phyloP scores from a whole-genome alignment of 768 basidiomycete species.

The Lyophyllum decastes region DNA sequence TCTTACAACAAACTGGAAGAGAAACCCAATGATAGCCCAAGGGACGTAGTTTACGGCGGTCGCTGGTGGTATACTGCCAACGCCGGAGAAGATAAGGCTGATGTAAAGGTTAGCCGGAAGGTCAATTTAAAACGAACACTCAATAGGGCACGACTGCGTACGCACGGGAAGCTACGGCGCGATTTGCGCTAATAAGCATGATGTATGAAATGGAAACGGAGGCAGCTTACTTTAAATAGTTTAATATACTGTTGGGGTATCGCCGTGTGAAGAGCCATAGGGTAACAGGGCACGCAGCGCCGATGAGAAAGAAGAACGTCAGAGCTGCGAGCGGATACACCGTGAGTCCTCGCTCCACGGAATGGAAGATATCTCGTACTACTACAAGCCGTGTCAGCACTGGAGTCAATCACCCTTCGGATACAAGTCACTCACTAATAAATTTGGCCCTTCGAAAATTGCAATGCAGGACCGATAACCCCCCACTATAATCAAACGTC shows the following conservation, averaged over 20 bases:
- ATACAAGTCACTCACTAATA: constrained; percentile 52
- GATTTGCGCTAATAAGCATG: not conserved
- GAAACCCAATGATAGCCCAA: constrained; percentile 73
- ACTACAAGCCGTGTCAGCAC: not conserved
- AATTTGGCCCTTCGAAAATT: constrained; percentile 55
- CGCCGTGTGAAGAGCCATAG: constrained; percentile 62
- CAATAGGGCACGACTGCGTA: not conserved
- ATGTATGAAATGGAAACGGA: constrained; percentile 4
- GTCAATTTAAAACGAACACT: not conserved
- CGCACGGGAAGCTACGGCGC: constrained; percentile 48
- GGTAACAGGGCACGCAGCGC: constrained; percentile 63
- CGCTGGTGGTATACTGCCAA: constrained; percentile 74
- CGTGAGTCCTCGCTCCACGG: not conserved
- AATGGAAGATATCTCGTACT: not conserved
- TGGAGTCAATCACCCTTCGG: not conserved
- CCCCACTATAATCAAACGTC: constrained; percentile 46
- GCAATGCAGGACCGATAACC: constrained; percentile 62
- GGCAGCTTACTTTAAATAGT: constrained; percentile 62
- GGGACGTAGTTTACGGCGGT: constrained; percentile 84
- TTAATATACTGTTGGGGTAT: constrained; percentile 63
- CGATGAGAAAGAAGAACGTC: constrained; percentile 73
- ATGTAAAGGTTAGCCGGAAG: not conserved
- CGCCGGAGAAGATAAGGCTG: constrained; percentile 71
- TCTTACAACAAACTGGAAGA: constrained; percentile 76
- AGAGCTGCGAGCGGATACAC: constrained; percentile 39